phyloP scores from a whole-genome alignment of 768 basidiomycete genomes.

The Rubroboletus satanas region DNA sequence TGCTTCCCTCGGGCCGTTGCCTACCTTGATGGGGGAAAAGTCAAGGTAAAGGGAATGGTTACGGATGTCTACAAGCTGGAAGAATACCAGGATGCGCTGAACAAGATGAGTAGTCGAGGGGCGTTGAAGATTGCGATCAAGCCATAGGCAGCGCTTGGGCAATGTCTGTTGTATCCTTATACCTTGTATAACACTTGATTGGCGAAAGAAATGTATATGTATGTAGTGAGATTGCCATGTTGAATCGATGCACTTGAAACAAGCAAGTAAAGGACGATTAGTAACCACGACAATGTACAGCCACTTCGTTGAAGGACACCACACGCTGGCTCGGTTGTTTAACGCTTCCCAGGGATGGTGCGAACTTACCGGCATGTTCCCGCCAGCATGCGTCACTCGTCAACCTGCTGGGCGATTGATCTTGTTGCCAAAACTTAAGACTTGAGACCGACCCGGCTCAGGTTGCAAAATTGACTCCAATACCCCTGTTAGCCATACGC shows the following conservation, averaged over 20 bases:
- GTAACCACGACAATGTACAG: not conserved
- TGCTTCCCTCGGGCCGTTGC: constrained; percentile 91
- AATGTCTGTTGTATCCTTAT: constrained; percentile 18
- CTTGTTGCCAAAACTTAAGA: not conserved
- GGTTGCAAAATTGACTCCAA: not conserved
- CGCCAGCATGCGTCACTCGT: not conserved
- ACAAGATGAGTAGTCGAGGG: constrained; percentile 65
- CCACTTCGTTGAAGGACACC: not conserved
- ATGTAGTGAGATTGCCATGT: not conserved
- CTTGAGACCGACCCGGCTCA: not conserved
- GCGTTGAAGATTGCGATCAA: constrained; percentile 62
- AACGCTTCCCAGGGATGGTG: constrained; percentile 13
- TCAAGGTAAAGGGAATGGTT: constrained; percentile 80
- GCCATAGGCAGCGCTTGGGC: constrained; percentile 34
- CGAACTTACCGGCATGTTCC: constrained; percentile 1
- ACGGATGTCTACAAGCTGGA: constrained; percentile 64
- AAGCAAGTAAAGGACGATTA: not conserved
- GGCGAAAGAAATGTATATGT: not conserved
- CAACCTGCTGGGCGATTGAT: not conserved
- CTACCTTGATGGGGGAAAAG: constrained; percentile 83
- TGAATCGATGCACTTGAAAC: not conserved
- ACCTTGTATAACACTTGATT: constrained; percentile 10
- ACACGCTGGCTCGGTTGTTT: not conserved
- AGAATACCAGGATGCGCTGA: constrained; percentile 65
- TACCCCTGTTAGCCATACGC: not conserved